Base-by-base conservation (phyloP, 2,329 filamentous ascomycete genomes). In the Gliomastix tumulicola region DNA sequence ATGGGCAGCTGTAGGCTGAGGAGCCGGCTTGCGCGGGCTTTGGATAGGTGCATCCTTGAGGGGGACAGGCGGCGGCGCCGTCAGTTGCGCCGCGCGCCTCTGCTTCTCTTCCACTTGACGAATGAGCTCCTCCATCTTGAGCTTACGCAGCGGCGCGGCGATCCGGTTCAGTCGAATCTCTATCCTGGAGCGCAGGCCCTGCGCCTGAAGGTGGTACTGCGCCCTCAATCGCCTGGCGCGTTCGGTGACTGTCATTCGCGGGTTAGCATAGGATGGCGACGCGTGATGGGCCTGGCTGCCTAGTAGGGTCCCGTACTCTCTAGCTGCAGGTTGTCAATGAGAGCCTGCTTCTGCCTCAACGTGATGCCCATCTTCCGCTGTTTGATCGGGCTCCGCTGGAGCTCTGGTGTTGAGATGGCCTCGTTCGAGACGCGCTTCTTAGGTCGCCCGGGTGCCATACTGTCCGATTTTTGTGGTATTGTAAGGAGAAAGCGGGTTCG, bases 161-260 rank as follows among this genome's bases (percentile, higher is more conserved):
- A 97, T 92, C 37, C 92, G 82, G 56, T 96, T 95, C 57, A 97
- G 76, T 62, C 92, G 85, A 64, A 94, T 84, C 60, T 96, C 89
- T 36, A 98, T 82, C 42, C 90, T 82, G 41, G 88, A 82, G 42
- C 84, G 78, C 27, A 97, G 73, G 44, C 85, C 85, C 57, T 90
- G 84, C 17, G 88, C 85, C 60, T 95, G 89, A 9, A 94, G 74
- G 41, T 84, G 82, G 65, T 94, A 95, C 57, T 94, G 88, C 7
- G 89, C 84, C 50, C 89, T 79, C 42, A 97, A 70, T 59, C 90
- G 88, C 49, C 90, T 79, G 43, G 87, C 86, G 56, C 89, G 79
- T 63, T 94, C 85, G 15, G 86, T 88, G 47, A 95, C 88, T 95
- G 47, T 17, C 11, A 9, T n/a, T n/a, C 27, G 13, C 8, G 17